A percentile compares a stretch with the other conserved stretches of the same genome.
Evolutionary conservation across 768 basidiomycete species (phyloP).

Genomic region (Termitomyces sp.): DNA sequence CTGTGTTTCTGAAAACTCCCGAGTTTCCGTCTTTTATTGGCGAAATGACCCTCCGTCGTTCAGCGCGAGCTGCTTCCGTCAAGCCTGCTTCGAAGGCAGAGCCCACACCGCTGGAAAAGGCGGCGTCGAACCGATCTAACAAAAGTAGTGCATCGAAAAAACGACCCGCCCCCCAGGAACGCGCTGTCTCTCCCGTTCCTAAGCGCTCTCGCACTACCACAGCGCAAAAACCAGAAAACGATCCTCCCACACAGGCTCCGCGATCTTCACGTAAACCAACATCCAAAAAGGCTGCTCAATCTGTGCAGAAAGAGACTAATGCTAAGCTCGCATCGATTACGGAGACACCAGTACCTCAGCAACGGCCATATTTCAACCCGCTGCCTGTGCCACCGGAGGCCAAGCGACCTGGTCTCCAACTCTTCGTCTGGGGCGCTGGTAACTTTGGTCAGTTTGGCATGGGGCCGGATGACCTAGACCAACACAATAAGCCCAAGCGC

Average conservation of each 20-base stretch:
- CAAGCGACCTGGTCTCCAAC: slow-evolving; percentile 60
- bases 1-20: slow-evolving; percentile 11
- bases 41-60: slow-evolving; percentile 46
- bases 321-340: slow-evolving; percentile 23
- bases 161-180: slow-evolving; percentile 50
- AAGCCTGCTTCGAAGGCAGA: slow-evolving; percentile 38
- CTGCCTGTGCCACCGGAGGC: slow-evolving; percentile 58
- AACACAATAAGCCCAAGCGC: slow-evolving; percentile 72
- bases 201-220: slow-evolving; percentile 45
- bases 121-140: slow-evolving; percentile 27
- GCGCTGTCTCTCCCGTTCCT: slow-evolving; percentile 38
- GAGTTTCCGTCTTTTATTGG: neutral
- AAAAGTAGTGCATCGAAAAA: slow-evolving; percentile 37
- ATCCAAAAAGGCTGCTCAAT: slow-evolving; percentile 23
- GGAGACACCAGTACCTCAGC: slow-evolving; percentile 35
- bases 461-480: slow-evolving; percentile 70
- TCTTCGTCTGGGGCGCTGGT: slow-evolving; percentile 89
- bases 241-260: slow-evolving; percentile 27
- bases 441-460: slow-evolving; percentile 96
- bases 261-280: slow-evolving; percentile 25
- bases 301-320: slow-evolving; percentile 13
- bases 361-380: slow-evolving; percentile 61
- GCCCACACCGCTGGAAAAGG: slow-evolving; percentile 27
- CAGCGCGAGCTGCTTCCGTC: slow-evolving; percentile 48
- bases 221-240: slow-evolving; percentile 42